Evolutionary conservation across 208 protist species (phyloP).

Genomic region (Acanthamoeba triangularis): DNA sequence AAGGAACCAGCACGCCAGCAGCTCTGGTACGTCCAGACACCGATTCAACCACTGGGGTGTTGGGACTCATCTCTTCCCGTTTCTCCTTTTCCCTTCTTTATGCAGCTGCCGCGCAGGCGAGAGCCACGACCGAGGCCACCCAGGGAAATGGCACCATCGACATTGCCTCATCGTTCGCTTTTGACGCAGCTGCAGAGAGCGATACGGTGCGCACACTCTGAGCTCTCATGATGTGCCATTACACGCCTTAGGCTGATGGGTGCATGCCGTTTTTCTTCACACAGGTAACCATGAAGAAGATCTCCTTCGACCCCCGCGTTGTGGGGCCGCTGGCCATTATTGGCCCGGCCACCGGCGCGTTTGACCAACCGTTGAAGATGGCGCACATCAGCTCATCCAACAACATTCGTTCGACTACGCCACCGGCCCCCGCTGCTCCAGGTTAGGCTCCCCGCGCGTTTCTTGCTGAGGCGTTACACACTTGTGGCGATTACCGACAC

Average conservation of each 20-base stretch:
- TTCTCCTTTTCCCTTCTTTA: neutral
- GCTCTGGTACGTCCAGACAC: constrained; percentile 1
- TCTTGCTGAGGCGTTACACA: neutral
- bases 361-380: constrained; percentile 51
- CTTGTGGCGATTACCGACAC: neutral
- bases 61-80: neutral
- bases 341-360: constrained; percentile 39
- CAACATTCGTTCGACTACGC: constrained; percentile 38
- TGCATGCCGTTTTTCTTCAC: neutral
- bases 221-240: neutral
- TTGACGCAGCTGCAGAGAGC: neutral
- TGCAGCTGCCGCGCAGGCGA: neutral
- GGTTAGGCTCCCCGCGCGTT: neutral
- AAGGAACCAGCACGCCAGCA: constrained; percentile 41
- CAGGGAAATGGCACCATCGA: constrained; percentile 17
- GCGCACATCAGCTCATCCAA: constrained; percentile 67
- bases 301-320: constrained; percentile 58
- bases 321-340: constrained; percentile 64
- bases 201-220: neutral
- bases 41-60: neutral
- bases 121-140: neutral
- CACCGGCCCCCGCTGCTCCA: neutral
- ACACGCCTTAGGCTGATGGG: too few relatives aligned
- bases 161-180: constrained; percentile 15
- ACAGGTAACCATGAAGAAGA: constrained; percentile 41